Conservation (phyloP, 352 stramenopile genomes). For the Plasmopara halstedii region DNA sequence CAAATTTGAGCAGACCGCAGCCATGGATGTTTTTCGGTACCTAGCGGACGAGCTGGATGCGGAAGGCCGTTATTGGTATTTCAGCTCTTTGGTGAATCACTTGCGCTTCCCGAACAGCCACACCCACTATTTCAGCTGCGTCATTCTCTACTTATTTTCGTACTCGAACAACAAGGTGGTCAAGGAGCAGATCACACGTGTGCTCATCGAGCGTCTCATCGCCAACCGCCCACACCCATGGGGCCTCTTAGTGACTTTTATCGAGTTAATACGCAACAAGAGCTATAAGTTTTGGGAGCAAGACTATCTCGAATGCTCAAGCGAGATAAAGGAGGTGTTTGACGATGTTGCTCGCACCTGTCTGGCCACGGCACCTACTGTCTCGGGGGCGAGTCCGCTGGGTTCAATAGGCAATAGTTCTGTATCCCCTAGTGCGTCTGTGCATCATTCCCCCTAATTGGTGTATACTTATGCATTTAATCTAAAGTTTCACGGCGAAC, state of each 20-base stretch:
- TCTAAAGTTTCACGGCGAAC: too few species aligned
- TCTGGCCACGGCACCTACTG: slow-evolving; percentile 47
- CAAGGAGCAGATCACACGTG: slow-evolving; percentile 97
- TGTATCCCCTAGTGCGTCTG: slow-evolving; percentile 9
- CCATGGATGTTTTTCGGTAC: slow-evolving; percentile 94
- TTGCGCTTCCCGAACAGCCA: slow-evolving; percentile 98
- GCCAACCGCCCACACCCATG: slow-evolving; percentile 98
- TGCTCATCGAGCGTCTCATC: slow-evolving; percentile 98
- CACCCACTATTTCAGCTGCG: slow-evolving; percentile 99
- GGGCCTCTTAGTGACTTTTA: slow-evolving; percentile 98
- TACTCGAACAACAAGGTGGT: slow-evolving; percentile 95
- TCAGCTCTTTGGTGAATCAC: slow-evolving; percentile 98
- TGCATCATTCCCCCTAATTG: neutral
- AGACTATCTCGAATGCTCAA: slow-evolving; percentile 97
- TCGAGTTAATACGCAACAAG: slow-evolving; percentile 99
- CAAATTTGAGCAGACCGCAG: slow-evolving; percentile 82
- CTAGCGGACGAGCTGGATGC: slow-evolving; percentile 94
- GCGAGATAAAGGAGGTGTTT: slow-evolving; percentile 99
- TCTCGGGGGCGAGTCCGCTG: slow-evolving; percentile 25
- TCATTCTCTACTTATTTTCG: slow-evolving; percentile 98
- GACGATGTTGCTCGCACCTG: slow-evolving; percentile 96
- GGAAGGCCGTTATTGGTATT: slow-evolving; percentile 95
- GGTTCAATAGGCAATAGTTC: slow-evolving; percentile 20
- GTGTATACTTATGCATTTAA: neutral
- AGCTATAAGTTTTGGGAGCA: slow-evolving; percentile 99